Conservation (phyloP, 73 alveolate species). For the Uronychia binucleata region DNA sequence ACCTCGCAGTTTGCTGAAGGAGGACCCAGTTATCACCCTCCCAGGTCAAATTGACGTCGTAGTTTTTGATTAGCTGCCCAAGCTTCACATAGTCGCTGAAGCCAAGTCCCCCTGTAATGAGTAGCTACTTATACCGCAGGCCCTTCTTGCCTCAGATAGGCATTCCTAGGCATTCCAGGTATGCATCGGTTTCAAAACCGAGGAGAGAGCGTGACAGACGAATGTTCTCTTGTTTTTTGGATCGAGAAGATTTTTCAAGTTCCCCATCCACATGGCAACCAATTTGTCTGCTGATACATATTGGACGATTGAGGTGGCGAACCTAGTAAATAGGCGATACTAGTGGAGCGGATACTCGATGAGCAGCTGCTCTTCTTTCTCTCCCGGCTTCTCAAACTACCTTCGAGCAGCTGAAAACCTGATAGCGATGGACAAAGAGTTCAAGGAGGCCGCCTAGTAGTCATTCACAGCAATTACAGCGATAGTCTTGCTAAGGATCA, state of each 20-base stretch:
- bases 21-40: conserved; percentile 74
- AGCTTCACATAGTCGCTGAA: conserved; percentile 7
- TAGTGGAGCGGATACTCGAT: conserved; percentile 63
- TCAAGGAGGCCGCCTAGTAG: background rate
- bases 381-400: conserved; percentile 60
- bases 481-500: conserved; percentile 46
- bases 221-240: conserved; percentile 15
- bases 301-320: conserved; percentile 29
- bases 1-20: conserved; percentile 46
- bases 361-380: conserved; percentile 37
- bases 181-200: conserved; percentile 40
- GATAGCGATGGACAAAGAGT: conserved; percentile 37
- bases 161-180: conserved; percentile 7
- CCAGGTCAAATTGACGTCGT: conserved; percentile 49
- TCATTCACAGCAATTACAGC: conserved; percentile 13
- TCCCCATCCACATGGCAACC: conserved; percentile 15
- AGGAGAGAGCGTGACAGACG: conserved; percentile 49
- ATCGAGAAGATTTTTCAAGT: conserved; percentile 21
- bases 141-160: background rate
- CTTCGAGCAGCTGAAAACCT: conserved; percentile 67
- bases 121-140: conserved; percentile 6
- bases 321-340: conserved; percentile 38
- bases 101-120: conserved; percentile 40
- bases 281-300: conserved; percentile 12
- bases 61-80: background rate